Evolutionary conservation across 345 rosid species (phyloP), one percentile per base, ranked within the genome.

Genomic region (Eucalyptus melliodora): DNA sequence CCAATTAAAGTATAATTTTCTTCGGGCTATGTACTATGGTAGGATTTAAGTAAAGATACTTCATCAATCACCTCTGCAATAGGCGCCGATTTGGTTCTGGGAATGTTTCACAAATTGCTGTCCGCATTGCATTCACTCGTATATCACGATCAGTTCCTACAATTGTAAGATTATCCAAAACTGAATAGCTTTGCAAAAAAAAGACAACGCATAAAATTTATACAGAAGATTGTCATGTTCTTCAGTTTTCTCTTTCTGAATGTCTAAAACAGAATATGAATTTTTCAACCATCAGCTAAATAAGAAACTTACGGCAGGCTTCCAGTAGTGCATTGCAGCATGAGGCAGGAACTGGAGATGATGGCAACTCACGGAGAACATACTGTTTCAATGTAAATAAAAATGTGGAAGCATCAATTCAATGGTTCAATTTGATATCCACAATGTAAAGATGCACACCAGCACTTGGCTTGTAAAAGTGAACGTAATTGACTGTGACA

Each of bases 71-170:
- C 99, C 99, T 98, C 89, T 98, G 97, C 94, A 98, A 91, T 88
- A 98, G 92, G 89, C 95, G 97, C 49, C 99, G 99, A 88, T 97
- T 98, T 91, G 99, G 99, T 94, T 98, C 99, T 80, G 99, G 99
- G 90, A 98, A 98, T 60, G 99, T 94, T 92, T 98, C 99, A 88
- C 95, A 94, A 90, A 98, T 96, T 91, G 99, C 98, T 89, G 91
- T 90, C 86, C 97, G 95, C 96, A 96, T 96, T 91, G 97, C 96
- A 94, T 92, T 93, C 90, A 96, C 95, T 94, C 98, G 92, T 92
- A 86, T 90, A 80, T 92, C 91, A 42, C 95, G 97, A 88, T 97
- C 98, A 53, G 94, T 91, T 91, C 98, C 99, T 98, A 92, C 83
- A 77, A 69, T 77, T 85, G 51, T 19, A 87, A 89, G 40, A 87